These are phyloP conservation scores for Penicillium brevicompactum DNA, from an alignment of 2,329 filamentous ascomycete genomes.

Conservation along the genomic window DNA sequence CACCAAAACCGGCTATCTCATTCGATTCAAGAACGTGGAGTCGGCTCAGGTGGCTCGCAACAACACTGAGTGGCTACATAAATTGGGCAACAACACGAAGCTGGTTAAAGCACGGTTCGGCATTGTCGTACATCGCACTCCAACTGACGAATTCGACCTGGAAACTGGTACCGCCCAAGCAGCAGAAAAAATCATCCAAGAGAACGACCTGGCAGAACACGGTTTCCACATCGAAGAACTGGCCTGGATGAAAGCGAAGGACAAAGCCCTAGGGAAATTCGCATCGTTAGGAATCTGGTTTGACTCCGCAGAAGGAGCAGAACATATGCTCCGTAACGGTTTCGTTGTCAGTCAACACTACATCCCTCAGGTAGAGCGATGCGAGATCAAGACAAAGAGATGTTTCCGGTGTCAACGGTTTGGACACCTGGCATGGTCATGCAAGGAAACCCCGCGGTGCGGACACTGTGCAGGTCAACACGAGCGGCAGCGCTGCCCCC, in stretches of 20 bases:
- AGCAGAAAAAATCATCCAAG: not conserved
- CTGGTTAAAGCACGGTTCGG: slow-evolving; percentile 6
- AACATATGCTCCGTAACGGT: not conserved
- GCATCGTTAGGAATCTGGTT: not conserved
- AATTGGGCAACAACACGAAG: slow-evolving; percentile 10
- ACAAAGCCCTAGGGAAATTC: slow-evolving; percentile 22
- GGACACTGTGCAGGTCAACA: too few species aligned
- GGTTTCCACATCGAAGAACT: slow-evolving; percentile 27
- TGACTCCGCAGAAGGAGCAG: not conserved
- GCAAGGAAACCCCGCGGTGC: too few species aligned
- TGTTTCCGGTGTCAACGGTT: too few species aligned
- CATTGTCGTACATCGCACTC: not conserved
- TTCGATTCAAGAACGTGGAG: slow-evolving; percentile 20
- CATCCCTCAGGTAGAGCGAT: slow-evolving; percentile 22
- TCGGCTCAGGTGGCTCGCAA: slow-evolving; percentile 11
- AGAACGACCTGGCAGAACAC: slow-evolving; percentile 3
- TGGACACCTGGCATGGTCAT: too few species aligned
- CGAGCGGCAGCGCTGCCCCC: too few species aligned
- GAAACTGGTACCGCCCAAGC: not conserved
- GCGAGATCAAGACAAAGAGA: slow-evolving; percentile 22
- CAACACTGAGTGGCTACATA: slow-evolving; percentile 14
- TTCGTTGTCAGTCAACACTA: slow-evolving; percentile 23
- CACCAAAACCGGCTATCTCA: slow-evolving; percentile 18
- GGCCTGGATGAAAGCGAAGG: slow-evolving; percentile 29
- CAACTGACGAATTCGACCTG: not conserved